Percentiles rank a stretch among this genome's conserved stretches.
phyloP scores from a whole-genome alignment of 805 yeast species.

The Zygotorulaspora florentina region DNA sequence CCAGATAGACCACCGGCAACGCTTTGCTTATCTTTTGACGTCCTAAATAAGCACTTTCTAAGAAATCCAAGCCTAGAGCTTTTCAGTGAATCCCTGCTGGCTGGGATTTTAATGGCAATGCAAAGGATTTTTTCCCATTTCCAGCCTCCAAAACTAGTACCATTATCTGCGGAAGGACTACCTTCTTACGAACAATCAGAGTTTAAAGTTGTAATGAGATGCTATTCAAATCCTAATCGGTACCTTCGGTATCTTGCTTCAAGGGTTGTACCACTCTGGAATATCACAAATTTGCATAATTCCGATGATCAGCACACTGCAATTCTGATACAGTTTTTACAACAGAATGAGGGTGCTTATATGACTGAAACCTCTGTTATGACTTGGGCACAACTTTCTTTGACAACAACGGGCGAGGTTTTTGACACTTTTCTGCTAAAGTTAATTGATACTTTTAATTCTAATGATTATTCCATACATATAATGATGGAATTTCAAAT shows the following conservation, averaged over 20 bases:
- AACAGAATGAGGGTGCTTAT: constrained; percentile 36
- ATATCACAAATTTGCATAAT: constrained; percentile 38
- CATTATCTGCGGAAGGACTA: constrained; percentile 13
- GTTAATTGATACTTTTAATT: constrained; percentile 62
- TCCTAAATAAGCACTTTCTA: constrained; percentile 29
- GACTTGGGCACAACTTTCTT: constrained; percentile 63
- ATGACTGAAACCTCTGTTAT: constrained; percentile 56
- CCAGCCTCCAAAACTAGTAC: constrained; percentile 42
- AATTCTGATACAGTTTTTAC: constrained; percentile 40
- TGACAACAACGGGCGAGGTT: constrained; percentile 60
- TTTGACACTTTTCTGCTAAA: constrained; percentile 62
- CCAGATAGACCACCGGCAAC: constrained; percentile 29
- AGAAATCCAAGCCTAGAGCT: constrained; percentile 21
- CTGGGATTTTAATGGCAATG: constrained; percentile 44
- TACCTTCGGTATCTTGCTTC: constrained; percentile 53
- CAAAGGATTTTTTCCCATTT: constrained; percentile 50
- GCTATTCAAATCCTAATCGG: constrained; percentile 44
- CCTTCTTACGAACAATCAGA: constrained; percentile 12
- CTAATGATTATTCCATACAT: constrained; percentile 53
- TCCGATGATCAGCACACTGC: constrained; percentile 44
- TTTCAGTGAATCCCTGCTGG: constrained; percentile 32
- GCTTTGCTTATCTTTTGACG: constrained; percentile 21
- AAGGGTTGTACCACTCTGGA: constrained; percentile 50
- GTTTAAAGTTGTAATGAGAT: constrained; percentile 41
- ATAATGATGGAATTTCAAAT: constrained; percentile 67